These are phyloP conservation scores for Penicillium sp. DNA, from an alignment of 2,329 filamentous ascomycete species.

Conservation along the genomic window DNA sequence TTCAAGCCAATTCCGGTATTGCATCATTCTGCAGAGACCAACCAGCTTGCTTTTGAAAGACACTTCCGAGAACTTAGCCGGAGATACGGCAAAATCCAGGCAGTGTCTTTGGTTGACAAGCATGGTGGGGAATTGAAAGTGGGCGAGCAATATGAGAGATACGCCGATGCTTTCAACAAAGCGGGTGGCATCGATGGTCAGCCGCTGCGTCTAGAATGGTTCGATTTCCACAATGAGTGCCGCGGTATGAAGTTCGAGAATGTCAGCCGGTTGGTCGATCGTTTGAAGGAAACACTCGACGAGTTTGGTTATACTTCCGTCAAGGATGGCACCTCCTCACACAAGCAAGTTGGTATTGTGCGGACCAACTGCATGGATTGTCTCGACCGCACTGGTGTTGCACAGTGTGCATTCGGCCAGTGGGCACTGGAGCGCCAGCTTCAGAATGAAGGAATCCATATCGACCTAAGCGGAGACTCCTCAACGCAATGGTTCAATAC, in stretches of 20 bases:
- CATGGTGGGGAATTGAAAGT: constrained; percentile 77
- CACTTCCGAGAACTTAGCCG: constrained; percentile 71
- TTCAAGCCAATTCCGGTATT: constrained; percentile 82
- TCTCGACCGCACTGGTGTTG: constrained; percentile 91
- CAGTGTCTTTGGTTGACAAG: constrained; percentile 84
- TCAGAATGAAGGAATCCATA: constrained; percentile 69
- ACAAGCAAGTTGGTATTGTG: constrained; percentile 70
- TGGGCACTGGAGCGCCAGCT: constrained; percentile 79
- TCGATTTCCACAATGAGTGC: constrained; percentile 91
- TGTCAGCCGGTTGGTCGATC: constrained; percentile 74
- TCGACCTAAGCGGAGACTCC: constrained; percentile 72
- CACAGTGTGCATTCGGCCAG: constrained; percentile 86
- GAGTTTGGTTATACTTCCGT: constrained; percentile 69
- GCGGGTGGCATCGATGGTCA: constrained; percentile 52
- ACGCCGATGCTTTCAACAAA: constrained; percentile 65
- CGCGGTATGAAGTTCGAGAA: constrained; percentile 98
- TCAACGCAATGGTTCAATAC: constrained; percentile 92
- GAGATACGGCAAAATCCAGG: constrained; percentile 73
- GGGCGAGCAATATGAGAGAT: constrained; percentile 72
- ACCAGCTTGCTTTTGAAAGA: constrained; percentile 71
- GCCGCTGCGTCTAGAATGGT: constrained; percentile 80
- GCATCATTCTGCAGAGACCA: constrained; percentile 76
- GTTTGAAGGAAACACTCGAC: constrained; percentile 65
- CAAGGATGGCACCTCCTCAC: constrained; percentile 42
- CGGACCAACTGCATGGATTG: constrained; percentile 99